phyloP scores from a whole-genome alignment of 345 rosid genomes.

The Populus pruinosa region DNA sequence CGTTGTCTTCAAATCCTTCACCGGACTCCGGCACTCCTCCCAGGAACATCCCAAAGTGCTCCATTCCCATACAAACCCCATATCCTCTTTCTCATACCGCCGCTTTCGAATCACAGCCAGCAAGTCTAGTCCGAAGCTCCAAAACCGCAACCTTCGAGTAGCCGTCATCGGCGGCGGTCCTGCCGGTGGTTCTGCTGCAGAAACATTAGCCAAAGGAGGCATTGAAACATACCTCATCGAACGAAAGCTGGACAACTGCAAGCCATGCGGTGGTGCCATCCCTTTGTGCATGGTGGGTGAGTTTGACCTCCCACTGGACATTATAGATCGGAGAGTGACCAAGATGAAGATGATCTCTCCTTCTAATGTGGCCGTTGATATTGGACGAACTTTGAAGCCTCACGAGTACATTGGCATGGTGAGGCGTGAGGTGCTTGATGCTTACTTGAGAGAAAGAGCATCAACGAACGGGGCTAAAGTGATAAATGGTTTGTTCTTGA shows the following conservation, averaged over 20 bases:
- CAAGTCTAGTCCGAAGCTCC: slow-evolving; percentile 57
- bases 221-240: slow-evolving; percentile 80
- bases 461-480: slow-evolving; percentile 67
- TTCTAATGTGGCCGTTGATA: slow-evolving; percentile 90
- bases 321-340: slow-evolving; percentile 80
- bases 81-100: slow-evolving; percentile 3
- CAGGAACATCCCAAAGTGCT: slow-evolving; percentile 26
- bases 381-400: slow-evolving; percentile 86
- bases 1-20: slow-evolving; percentile 65
- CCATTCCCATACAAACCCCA: slow-evolving; percentile 21
- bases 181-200: slow-evolving; percentile 79
- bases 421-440: slow-evolving; percentile 79
- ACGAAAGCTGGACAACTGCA: slow-evolving; percentile 86
- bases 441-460: slow-evolving; percentile 73
- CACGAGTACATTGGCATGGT: slow-evolving; percentile 99
- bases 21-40: slow-evolving; percentile 63
- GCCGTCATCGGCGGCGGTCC: slow-evolving; percentile 97
- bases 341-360: slow-evolving; percentile 98
- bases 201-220: slow-evolving; percentile 79
- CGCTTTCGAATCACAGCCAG: slow-evolving; percentile 37
- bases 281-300: slow-evolving; percentile 98
- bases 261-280: slow-evolving; percentile 95
- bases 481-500: slow-evolving; percentile 77
- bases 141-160: slow-evolving; percentile 71
- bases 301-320: slow-evolving; percentile 85